These are phyloP conservation scores for Arachnomyces sp. DNA, from an alignment of 2,329 filamentous ascomycete genomes.

Conservation along the genomic window DNA sequence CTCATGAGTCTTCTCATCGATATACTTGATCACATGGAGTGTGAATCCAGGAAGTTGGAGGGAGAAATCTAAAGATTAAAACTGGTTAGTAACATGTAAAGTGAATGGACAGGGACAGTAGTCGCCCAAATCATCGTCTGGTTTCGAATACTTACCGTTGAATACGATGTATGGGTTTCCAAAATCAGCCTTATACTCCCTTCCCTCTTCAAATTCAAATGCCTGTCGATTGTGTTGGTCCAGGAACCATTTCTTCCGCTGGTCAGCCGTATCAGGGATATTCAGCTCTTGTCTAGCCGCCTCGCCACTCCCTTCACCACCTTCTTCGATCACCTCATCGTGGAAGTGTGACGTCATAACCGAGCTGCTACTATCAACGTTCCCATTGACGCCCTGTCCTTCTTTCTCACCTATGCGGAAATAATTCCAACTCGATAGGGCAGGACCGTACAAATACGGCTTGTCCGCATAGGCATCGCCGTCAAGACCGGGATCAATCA, in stretches of 20 bases:
- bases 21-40: conserved; percentile 30
- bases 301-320: conserved; percentile 52
- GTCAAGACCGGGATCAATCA: conserved; percentile 83
- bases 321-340: conserved; percentile 56
- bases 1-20: conserved; percentile 65
- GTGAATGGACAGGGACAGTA: conserved; percentile 1
- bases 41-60: conserved; percentile 31
- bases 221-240: conserved; percentile 46
- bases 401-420: conserved; percentile 56
- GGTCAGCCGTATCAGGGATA: conserved; percentile 47
- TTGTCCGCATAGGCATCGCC: conserved; percentile 82
- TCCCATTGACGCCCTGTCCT: conserved; percentile 20
- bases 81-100: not conserved
- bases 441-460: conserved; percentile 79
- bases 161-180: conserved; percentile 93
- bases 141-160: conserved; percentile 43
- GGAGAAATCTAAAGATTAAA: conserved; percentile 25
- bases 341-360: conserved; percentile 32
- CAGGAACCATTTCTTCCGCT: conserved; percentile 56
- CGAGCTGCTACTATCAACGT: not conserved
- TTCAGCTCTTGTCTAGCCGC: conserved; percentile 40
- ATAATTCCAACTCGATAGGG: conserved; percentile 71
- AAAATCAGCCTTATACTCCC: conserved; percentile 63
- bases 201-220: conserved; percentile 56
- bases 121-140: not conserved